Base-by-base conservation (phyloP, 176 grass and related monocot species). In the Avena atlantica region DNA sequence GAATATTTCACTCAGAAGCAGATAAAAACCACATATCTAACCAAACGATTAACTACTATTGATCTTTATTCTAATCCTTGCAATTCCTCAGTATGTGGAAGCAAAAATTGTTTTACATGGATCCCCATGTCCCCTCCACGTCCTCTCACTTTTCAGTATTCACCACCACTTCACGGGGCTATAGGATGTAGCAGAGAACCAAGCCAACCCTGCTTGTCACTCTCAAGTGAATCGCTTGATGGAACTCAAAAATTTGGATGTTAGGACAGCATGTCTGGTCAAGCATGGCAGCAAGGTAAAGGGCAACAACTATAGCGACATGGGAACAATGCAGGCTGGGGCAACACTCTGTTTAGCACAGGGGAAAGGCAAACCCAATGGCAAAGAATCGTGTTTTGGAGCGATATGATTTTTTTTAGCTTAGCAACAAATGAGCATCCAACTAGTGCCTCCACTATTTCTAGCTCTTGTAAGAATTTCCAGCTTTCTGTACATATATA, bases 91-190 rank as follows among this genome's bases (percentile, higher is more conserved):
- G 48, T 24, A 36, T 56, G 37, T 25, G 15, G 8, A 10, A 15
- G 16, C 15, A 17, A 0, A 2, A 76, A 31, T 19, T 76, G 16
- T 52, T 11, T 34, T 20, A 76, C 1, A 55, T 55, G 14, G 72
- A 52, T 75, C 48, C 73, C 73, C 3, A 53, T 76, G 23, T 76
- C 73, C 49, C 48, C 24, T 76, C 72, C 47, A 53, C 14, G 31
- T 9, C 48, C 48, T 51, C n/a, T 53, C 73, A 76, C 3, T 76
- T 76, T 5, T 50, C 23, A 27, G 23, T 27, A 34, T 55, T 12
- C 2, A 2, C 48, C 74, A 20, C 74, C 74, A 76, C 25, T 52
- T 3, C 19, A 19, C 24, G 16, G 31, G 24, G 25, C 73, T 19
- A 14, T 1, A 19, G 24, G 49, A 25, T 29, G 48, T 51, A 76